Evolutionary conservation across 306 rosid genomes (phyloP), one percentile per base, ranked within the genome.

Genomic region (Morella rubra): DNA sequence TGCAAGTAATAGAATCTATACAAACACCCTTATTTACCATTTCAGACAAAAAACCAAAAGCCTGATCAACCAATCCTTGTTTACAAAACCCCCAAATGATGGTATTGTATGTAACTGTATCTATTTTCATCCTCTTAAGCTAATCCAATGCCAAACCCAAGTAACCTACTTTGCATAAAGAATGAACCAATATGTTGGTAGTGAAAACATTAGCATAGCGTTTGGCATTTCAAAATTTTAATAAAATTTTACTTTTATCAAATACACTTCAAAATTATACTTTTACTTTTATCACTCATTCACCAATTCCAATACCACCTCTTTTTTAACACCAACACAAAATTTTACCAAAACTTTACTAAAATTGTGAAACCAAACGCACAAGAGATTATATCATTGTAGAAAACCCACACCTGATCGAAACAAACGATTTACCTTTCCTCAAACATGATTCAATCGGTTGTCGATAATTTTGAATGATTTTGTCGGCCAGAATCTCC

Each of bases 41-140:
- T 61, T 90, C 91, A 80, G 97, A 88, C 82, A 92, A 76, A 75
- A 92, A 16, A 4, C 92, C 96, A 78, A 92, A 83, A 80, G 88
- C 93, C 82, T 80, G 90, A 81, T 81, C 24, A 76, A 85, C 76
- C 84, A 86, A 77, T 18, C 87, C 97, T 77, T 80, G 85, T 58
- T 76, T 45, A 83, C 89, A 87, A 53, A 90, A 84, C 15, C 96
- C 96, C 93, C 92, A 92, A 75, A 89, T 73, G 65, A 92, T 83
- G 74, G 90, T 88, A 77, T 92, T 90, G 71, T 87, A 92, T 0
- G 89, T 88, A 75, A 92, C 93, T 83, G 85, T 79, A 81, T 87
- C 91, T 77, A 73, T 8, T 72, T 72, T 84, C 71, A 58, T 65
- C 61, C 46, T 67, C 74, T 89, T 85, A 3, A 90, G 81, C 78